Conservation (phyloP, 1,284 basidiomycete species). For the Cryptococcus sp. region DNA sequence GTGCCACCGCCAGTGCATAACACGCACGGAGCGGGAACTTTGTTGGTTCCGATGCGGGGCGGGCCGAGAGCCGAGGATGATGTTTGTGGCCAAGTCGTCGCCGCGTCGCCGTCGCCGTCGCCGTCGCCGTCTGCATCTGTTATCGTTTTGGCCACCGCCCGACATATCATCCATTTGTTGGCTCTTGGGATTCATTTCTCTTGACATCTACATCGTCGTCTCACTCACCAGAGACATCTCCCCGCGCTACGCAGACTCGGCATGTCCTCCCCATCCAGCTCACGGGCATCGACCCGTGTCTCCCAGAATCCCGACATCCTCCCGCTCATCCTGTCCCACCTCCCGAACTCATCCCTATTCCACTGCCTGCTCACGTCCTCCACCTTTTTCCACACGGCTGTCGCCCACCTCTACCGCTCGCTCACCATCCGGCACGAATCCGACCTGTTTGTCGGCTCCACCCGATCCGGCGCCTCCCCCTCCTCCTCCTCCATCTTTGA, state of each 20-base stretch:
- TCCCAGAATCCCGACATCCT: constrained; percentile 10
- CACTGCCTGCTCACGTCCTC: constrained; percentile 8
- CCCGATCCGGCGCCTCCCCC: neutral
- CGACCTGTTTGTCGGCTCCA: constrained; percentile 2
- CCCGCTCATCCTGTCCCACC: constrained; percentile 3
- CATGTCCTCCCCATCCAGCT: neutral
- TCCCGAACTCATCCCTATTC: constrained; percentile 5
- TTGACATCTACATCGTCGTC: neutral
- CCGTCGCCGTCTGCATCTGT: too few species aligned
- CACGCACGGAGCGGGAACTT: too few species aligned
- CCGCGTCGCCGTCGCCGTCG: too few species aligned
- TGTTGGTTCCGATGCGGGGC: too few species aligned
- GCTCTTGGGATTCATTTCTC: neutral
- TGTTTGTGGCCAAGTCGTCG: too few species aligned
- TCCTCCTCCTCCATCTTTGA: neutral
- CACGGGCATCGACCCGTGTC: neutral
- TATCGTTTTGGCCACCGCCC: neutral
- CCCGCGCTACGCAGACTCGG: too few species aligned
- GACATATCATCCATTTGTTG: neutral
- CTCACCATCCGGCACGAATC: neutral
- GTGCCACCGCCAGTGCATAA: too few species aligned
- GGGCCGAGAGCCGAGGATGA: too few species aligned
- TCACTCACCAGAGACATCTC: neutral
- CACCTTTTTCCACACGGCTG: constrained; percentile 11
- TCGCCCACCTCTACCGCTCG: constrained; percentile 6